These are phyloP conservation scores for Kalaharituber pfeilii DNA, from an alignment of 2,329 filamentous ascomycete species.

Conservation along the genomic window DNA sequence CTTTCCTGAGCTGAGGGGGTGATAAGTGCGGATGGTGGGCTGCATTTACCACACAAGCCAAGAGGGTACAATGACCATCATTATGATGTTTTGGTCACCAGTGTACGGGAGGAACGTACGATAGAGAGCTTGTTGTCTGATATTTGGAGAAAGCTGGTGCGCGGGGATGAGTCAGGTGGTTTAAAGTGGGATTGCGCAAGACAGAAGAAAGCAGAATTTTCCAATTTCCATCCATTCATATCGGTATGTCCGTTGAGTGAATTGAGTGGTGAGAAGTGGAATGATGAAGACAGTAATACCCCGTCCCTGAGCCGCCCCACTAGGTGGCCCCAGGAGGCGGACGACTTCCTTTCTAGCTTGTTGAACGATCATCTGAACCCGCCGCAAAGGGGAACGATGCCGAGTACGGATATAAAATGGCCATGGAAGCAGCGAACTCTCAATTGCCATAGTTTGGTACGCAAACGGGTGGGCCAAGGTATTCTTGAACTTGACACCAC, in stretches of 20 bases:
- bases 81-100: neutral
- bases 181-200: too few relatives aligned
- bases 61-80: neutral
- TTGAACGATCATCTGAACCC: too few relatives aligned
- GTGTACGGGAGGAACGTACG: neutral
- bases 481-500: neutral
- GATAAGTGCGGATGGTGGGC: neutral
- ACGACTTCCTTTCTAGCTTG: too few relatives aligned
- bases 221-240: neutral
- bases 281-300: too few relatives aligned
- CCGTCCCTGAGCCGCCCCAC: neutral
- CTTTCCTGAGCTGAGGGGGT: neutral
- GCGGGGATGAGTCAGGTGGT: too few relatives aligned
- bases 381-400: too few relatives aligned
- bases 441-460: neutral
- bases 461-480: neutral
- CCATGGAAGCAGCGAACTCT: neutral
- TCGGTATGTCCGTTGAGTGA: too few relatives aligned
- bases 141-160: neutral
- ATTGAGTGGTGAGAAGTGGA: too few relatives aligned
- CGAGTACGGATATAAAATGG: too few relatives aligned
- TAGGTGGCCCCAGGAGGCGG: neutral
- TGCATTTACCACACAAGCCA: neutral
- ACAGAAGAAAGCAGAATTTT: neutral
- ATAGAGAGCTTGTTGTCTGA: neutral